A percentile compares a stretch with the other conserved stretches of the same genome.
These are phyloP conservation scores for Taphrina communis DNA, from an alignment of 1,139 yeast species.

Conservation along the genomic window DNA sequence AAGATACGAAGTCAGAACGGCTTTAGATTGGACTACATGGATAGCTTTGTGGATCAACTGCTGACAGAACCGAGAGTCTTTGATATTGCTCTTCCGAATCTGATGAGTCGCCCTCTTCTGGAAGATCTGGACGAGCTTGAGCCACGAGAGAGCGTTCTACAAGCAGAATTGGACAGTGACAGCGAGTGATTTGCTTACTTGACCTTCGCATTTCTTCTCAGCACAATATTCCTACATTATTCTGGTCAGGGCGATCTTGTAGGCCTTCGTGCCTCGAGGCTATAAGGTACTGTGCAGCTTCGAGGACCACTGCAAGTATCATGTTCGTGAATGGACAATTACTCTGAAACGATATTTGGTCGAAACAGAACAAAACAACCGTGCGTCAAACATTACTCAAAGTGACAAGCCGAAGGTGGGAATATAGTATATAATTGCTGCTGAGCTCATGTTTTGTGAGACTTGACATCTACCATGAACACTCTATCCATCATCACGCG, in stretches of 20 bases:
- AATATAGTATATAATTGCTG: no score
- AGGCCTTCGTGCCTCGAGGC: no score
- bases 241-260: no score
- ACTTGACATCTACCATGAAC: not conserved
- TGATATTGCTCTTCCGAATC: slow-evolving; percentile 66
- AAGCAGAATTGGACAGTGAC: slow-evolving; percentile 48
- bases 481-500: not conserved
- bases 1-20: slow-evolving; percentile 51
- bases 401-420: no score
- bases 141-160: slow-evolving; percentile 52
- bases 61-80: slow-evolving; percentile 60
- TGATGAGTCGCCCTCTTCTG: slow-evolving; percentile 55
- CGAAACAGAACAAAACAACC: no score
- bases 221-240: no score
- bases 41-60: slow-evolving; percentile 65
- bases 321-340: no score
- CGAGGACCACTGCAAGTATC: no score
- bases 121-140: slow-evolving; percentile 55
- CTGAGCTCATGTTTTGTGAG: no score
- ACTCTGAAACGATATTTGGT: no score
- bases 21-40: slow-evolving; percentile 58
- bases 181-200: not conserved
- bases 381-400: no score
- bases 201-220: not conserved
- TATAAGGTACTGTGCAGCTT: no score